Evolutionary conservation across 1,284 basidiomycete genomes (phyloP).

Genomic region (Salmacisia buchloeana): DNA sequence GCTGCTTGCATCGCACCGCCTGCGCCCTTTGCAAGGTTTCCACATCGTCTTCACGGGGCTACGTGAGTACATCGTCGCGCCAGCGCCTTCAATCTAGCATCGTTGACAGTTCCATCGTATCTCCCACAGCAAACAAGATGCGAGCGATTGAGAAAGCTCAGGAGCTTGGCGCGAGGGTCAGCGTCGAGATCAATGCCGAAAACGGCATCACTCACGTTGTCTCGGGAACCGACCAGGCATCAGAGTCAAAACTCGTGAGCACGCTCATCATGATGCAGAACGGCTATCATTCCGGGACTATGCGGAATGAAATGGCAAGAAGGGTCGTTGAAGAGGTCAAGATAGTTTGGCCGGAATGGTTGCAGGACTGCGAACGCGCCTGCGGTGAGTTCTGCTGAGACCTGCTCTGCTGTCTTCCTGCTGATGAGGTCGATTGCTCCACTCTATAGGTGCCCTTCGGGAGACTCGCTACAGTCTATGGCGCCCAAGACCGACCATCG

Average conservation of each 20-base stretch:
- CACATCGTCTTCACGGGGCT: background rate
- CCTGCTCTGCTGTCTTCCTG: background rate
- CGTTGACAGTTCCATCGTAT: too few relatives aligned
- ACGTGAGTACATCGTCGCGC: background rate
- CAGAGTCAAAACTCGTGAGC: background rate
- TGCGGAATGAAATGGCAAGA: background rate
- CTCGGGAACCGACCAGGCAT: background rate
- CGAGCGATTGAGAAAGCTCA: background rate
- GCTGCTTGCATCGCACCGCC: background rate
- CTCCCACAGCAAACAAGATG: background rate
- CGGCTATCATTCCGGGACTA: background rate
- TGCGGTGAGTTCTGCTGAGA: background rate
- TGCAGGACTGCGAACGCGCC: background rate
- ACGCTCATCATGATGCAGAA: background rate
- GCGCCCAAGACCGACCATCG: background rate
- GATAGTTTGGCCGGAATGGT: background rate
- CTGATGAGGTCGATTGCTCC: background rate
- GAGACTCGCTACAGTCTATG: background rate
- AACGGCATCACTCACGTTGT: constrained; percentile 1
- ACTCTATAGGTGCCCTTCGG: background rate
- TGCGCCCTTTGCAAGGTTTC: background rate
- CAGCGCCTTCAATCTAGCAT: too few relatives aligned
- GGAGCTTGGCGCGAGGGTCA: background rate
- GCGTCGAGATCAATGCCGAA: background rate
- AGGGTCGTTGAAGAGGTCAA: background rate